Base-by-base conservation (phyloP, 345 rosid genomes). In the Balakata baccata region DNA sequence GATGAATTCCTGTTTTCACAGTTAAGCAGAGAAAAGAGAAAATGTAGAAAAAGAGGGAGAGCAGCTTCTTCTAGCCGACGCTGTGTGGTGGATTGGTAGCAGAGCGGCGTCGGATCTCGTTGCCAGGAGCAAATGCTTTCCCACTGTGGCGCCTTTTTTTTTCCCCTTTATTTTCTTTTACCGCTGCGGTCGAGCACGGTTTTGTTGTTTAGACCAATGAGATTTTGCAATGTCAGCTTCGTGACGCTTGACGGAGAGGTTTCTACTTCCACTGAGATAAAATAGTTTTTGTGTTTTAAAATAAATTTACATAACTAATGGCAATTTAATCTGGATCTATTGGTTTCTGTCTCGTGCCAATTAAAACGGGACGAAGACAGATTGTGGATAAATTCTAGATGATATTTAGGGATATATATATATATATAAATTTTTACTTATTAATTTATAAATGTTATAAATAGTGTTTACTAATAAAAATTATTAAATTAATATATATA, bases 81-180 rank as follows among this genome's bases (percentile, higher is more conserved):
- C 23, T 17, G 47, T n/a, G 22, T 57, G 58, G 70, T 67, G 70
- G 57, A 49, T 47, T 22, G 38, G 43, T 25, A 66, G 17, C 37
- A 45, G 69, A 61, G 8, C 39, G 34, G 45, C 66, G 45, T 51
- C 71, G 29, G 71, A 68, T 68, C 71, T 68, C 71, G 50, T 49
- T 34, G 10, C 46, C 14, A 6, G 20, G 2, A 14, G 38, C 11
- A 11, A 23, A 34, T 1, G 47, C 47, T 29, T 2, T 43, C 47
- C 6, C 46, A 4, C 47, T 43, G 9, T 43, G 9, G 47, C 47
- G 47, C 47, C 47, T 43, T 43, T 2, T 29, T 29, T 57, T 57
- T 11, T 57, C 22, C 8, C 23, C 20, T 1, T 56, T 56, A 9
- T 6, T 66, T 3, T 34, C 4, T 16, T 11, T 22, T 10, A 11